Conservation (phyloP, 176 grass and related monocot species). For the Juncus effusus region DNA sequence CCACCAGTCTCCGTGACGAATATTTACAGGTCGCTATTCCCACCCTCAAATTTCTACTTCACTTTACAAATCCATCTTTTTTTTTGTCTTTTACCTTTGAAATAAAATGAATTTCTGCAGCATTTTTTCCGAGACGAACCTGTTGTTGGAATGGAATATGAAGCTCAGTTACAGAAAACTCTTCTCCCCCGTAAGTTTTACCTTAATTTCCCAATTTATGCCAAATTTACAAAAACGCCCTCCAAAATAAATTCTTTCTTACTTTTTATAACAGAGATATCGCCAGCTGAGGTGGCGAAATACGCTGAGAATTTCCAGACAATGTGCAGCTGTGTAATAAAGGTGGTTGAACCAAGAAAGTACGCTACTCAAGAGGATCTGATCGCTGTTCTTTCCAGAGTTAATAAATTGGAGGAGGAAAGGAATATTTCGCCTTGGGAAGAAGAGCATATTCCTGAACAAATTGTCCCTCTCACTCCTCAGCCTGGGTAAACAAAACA, state of each 20-base stretch:
- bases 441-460: conserved; percentile 94
- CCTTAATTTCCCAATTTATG: conserved; percentile 39
- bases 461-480: conserved; percentile 82
- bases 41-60: conserved; percentile 27
- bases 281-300: conserved; percentile 72
- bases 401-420: conserved; percentile 67
- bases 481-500: conserved; percentile 59
- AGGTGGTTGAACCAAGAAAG: conserved; percentile 83
- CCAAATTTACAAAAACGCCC: neutral
- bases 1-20: conserved; percentile 78
- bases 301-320: conserved; percentile 85
- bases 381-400: conserved; percentile 63
- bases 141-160: conserved; percentile 91
- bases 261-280: conserved; percentile 53
- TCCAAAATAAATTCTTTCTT: conserved; percentile 23
- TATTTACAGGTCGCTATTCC: conserved; percentile 70
- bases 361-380: conserved; percentile 82
- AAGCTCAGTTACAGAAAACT: conserved; percentile 95
- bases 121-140: conserved; percentile 92
- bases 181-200: conserved; percentile 95
- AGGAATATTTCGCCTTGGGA: conserved; percentile 76
- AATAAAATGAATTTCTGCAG: conserved; percentile 34
- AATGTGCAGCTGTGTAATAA: conserved; percentile 92
- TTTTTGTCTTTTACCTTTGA: conserved; percentile 20
- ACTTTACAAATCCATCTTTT: conserved; percentile 4